phyloP scores from a whole-genome alignment of 2,329 filamentous ascomycete species.

The Lachnellula occidentalis region DNA sequence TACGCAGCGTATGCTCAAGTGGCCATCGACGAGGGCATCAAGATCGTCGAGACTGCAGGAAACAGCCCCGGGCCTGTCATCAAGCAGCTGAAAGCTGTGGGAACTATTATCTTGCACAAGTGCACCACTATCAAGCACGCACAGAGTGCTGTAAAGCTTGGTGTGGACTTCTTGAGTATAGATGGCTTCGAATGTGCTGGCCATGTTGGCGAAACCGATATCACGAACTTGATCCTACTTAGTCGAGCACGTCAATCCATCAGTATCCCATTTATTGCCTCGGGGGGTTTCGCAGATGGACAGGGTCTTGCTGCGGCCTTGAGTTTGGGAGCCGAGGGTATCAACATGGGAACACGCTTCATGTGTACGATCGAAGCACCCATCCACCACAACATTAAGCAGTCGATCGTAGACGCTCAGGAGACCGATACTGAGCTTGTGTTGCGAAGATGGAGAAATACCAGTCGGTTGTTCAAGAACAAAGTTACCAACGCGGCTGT shows the following conservation, averaged over 20 bases:
- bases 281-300: slow-evolving; percentile 91
- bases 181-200: slow-evolving; percentile 96
- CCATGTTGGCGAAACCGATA: slow-evolving; percentile 81
- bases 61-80: slow-evolving; percentile 91
- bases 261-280: slow-evolving; percentile 86
- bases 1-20: slow-evolving; percentile 89
- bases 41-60: slow-evolving; percentile 87
- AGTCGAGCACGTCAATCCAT: slow-evolving; percentile 79
- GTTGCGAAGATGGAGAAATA: slow-evolving; percentile 88
- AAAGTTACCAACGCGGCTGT: slow-evolving; percentile 77
- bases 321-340: slow-evolving; percentile 81
- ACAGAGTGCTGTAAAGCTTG: slow-evolving; percentile 83
- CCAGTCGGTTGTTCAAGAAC: slow-evolving; percentile 81
- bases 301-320: slow-evolving; percentile 88
- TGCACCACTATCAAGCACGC: slow-evolving; percentile 96
- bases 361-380: slow-evolving; percentile 94
- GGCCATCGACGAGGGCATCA: slow-evolving; percentile 87
- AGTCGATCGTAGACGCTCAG: slow-evolving; percentile 79
- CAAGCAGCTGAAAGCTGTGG: slow-evolving; percentile 74
- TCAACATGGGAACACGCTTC: slow-evolving; percentile 98
- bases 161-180: slow-evolving; percentile 93
- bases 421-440: slow-evolving; percentile 91
- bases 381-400: slow-evolving; percentile 89
- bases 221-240: slow-evolving; percentile 86
- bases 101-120: slow-evolving; percentile 84